Evolutionary conservation across 2,329 filamentous ascomycete genomes (phyloP).

Genomic region (Clarireedia homoeocarpa): DNA sequence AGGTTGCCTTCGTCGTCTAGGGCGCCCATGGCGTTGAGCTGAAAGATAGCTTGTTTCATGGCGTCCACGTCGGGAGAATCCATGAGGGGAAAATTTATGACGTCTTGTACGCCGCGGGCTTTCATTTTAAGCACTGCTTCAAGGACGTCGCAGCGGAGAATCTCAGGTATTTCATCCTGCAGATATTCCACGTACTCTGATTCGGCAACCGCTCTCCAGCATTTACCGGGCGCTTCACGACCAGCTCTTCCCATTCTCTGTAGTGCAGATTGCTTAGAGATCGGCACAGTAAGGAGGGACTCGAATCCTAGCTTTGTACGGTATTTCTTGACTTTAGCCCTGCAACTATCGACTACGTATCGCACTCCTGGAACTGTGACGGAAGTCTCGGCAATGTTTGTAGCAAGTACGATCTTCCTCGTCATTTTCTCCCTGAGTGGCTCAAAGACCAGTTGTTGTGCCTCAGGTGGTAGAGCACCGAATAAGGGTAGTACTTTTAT

Average conservation of each 20-base stretch:
- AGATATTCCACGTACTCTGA: constrained; percentile 62
- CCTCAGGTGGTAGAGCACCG: constrained; percentile 78
- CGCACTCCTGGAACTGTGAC: constrained; percentile 91
- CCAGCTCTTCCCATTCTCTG: constrained; percentile 89
- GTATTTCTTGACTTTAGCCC: constrained; percentile 91
- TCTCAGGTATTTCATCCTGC: constrained; percentile 76
- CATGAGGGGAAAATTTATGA: constrained; percentile 77
- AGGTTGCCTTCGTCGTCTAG: constrained; percentile 65
- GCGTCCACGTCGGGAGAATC: constrained; percentile 71
- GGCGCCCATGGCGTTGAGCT: constrained; percentile 72
- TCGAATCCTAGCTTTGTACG: constrained; percentile 79
- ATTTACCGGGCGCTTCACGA: constrained; percentile 84
- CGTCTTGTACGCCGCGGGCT: constrained; percentile 75
- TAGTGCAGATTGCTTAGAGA: constrained; percentile 88
- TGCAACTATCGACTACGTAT: constrained; percentile 87
- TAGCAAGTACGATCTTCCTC: constrained; percentile 83
- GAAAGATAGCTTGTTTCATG: constrained; percentile 73
- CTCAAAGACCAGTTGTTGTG: constrained; percentile 80
- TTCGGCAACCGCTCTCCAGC: constrained; percentile 82
- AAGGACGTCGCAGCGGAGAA: constrained; percentile 80
- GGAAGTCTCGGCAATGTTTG: constrained; percentile 98
- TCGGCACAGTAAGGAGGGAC: constrained; percentile 80
- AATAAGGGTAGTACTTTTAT: constrained; percentile 73
- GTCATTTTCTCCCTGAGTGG: constrained; percentile 64
- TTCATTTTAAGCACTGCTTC: constrained; percentile 90